A percentile compares a stretch with the other conserved stretches of the same genome.
phyloP scores from a whole-genome alignment of 2,329 filamentous ascomycete genomes.

The Verticillium nubilum region DNA sequence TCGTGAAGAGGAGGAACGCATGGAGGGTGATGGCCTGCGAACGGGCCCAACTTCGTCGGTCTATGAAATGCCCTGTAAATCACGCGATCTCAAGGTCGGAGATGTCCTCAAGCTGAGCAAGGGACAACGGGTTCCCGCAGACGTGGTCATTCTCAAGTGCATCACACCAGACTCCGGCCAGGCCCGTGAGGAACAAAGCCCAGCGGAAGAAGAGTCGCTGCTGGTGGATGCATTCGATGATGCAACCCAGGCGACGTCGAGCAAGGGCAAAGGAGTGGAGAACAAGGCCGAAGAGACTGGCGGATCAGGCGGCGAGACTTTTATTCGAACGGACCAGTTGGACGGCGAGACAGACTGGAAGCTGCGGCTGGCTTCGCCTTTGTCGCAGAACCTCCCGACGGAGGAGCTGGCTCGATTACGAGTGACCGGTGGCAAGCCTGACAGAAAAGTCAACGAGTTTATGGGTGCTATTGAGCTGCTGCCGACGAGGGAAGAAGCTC shows the following conservation, averaged over 20 bases:
- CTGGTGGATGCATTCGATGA: slow-evolving; percentile 27
- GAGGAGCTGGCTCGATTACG: slow-evolving; percentile 65
- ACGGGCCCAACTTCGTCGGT: slow-evolving; percentile 42
- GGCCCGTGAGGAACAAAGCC: slow-evolving; percentile 22
- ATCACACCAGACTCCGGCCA: slow-evolving; percentile 49
- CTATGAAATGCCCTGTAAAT: slow-evolving; percentile 70
- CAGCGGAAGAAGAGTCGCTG: slow-evolving; percentile 29
- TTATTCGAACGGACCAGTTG: slow-evolving; percentile 94
- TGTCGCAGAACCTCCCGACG: slow-evolving; percentile 73
- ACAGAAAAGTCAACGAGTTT: slow-evolving; percentile 93
- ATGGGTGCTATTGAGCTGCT: slow-evolving; percentile 78
- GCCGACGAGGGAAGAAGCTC: slow-evolving; percentile 45
- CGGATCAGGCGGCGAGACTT: slow-evolving; percentile 72
- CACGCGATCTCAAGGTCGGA: slow-evolving; percentile 84
- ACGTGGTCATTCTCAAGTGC: slow-evolving; percentile 89
- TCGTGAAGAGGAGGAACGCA: slow-evolving; percentile 60
- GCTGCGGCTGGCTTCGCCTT: slow-evolving; percentile 75
- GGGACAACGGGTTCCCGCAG: slow-evolving; percentile 88
- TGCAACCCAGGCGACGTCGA: slow-evolving; percentile 16
- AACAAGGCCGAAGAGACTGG: slow-evolving; percentile 28
- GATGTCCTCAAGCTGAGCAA: slow-evolving; percentile 92
- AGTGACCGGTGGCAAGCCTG: slow-evolving; percentile 83
- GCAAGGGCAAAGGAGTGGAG: slow-evolving; percentile 18
- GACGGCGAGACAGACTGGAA: slow-evolving; percentile 99
- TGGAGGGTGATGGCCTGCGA: slow-evolving; percentile 33